Base-by-base conservation (phyloP, 1,284 basidiomycete species). In the Ganoderma boninense region DNA sequence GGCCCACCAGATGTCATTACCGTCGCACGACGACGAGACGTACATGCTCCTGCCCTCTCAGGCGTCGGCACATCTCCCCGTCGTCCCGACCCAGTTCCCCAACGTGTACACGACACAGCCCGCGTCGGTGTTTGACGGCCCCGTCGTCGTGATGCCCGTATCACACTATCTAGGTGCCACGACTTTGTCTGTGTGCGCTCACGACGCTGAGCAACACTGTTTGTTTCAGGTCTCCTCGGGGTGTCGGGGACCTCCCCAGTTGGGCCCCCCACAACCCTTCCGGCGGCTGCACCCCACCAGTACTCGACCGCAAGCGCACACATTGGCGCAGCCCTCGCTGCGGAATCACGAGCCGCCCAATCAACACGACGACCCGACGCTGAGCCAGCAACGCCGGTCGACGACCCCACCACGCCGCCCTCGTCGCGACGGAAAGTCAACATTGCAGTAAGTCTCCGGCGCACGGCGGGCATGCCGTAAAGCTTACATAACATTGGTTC, bases 121-220 rank as follows among this genome's bases (percentile, higher is more conserved):
- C 57, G 5, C 57, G 57, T 40, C 57, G 57, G 57, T 60, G 35
- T 60, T 60, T 38, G 57, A 60, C 38, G 57, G 57, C 16, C 57
- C 57, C 57, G 57, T 60, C 57, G 57, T 60, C 57, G 57, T 60
- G 32, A 60, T 60, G 57, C 57, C 57, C 57, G 38, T 60, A n/a
- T 60, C 57, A 40, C 57, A 60, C 57, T 60, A 60, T 60, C 57
- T 60, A 60, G 57, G 57, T 60, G 57, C 57, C 57, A 38, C 38
- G n/a, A 60, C 32, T 60, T 20, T 38, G 38, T 40, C 35, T 20
- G 1, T 23, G 20, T 13, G 35, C 57, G 11, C 29, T 20, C 57
- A 60, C 20, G 4, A 35, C 57, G 35, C 57, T 60, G 57, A 60
- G 57, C 57, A 60, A 40, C 57, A 60, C 57, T 11, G 57, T 60